Evolutionary conservation across 179 eudicot species (phyloP), one percentile per base, ranked within the genome.

Genomic region (Beta corolliflora): DNA sequence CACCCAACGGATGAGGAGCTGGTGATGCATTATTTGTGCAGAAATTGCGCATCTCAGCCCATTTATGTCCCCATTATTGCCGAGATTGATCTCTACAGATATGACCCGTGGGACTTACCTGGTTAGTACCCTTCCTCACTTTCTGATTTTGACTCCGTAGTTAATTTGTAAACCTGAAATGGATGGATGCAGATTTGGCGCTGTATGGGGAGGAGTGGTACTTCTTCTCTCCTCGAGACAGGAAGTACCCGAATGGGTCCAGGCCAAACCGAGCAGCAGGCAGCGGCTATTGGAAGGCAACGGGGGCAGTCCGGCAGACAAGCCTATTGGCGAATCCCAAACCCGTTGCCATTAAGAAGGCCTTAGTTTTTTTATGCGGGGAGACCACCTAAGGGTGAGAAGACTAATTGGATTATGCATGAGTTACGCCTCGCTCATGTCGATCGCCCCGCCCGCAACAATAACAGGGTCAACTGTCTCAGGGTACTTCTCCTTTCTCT

Each of bases 391-490:
- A 88, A 81, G 63, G 95, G 97, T 18, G 92, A 87, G 72, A 93
- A 90, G 77, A 89, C 91, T n/a, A 89, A 93, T 72, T 92, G 97
- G 95, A 93, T 93, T 41, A 93, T 93, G 96, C 96, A 93, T 68
- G 96, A 93, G 79, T 93, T 92, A 77, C 88, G 97, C 81, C 89
- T 93, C 0, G 97, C 97, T 29, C 87, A 89, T 23, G 97, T 92
- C 31, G 97, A 93, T 80, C 94, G 96, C 9, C 92, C 97, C 25
- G 93, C 90, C 66, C 85, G 91, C 58, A 88, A 89, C 71, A 87
- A 91, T 31, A 92, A 89, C 72, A 91, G 87, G 81, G 86, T 67
- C 85, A 89, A 85, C 71, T 86, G 87, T 58, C 84, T 89, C 31
- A 83, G 94, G 94, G 97, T 93, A 88, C 58, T 15, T 9, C 44